Evolutionary conservation across 2,329 filamentous ascomycete species (phyloP).

Genomic region (Colletotrichum acutatum): DNA sequence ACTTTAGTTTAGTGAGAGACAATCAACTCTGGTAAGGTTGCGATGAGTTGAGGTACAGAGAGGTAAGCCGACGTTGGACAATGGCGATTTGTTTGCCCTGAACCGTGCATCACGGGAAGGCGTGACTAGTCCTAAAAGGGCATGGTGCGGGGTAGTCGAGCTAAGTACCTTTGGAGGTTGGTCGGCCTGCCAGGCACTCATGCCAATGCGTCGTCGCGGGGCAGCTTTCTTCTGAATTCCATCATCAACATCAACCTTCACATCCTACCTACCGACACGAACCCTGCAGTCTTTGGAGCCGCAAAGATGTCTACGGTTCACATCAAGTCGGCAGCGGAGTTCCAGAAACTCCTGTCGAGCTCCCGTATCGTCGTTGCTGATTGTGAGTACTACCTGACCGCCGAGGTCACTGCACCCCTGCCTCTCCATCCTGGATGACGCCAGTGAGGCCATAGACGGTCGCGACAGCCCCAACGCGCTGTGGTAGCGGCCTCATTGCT

Average conservation of each 20-base stretch:
- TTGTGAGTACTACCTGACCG: slow-evolving; percentile 70
- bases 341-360: slow-evolving; percentile 73
- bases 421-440: slow-evolving; percentile 38
- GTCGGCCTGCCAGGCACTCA: neutral
- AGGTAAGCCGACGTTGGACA: neutral
- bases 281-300: slow-evolving; percentile 35
- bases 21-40: neutral
- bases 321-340: slow-evolving; percentile 67
- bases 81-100: neutral
- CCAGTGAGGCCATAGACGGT: neutral
- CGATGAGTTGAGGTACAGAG: neutral
- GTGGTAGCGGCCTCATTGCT: neutral
- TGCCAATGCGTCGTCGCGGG: slow-evolving; percentile 16
- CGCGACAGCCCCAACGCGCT: too few species aligned
- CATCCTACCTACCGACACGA: neutral
- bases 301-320: slow-evolving; percentile 40
- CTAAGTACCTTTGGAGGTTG: slow-evolving; percentile 5
- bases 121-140: slow-evolving; percentile 22
- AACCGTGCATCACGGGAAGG: neutral
- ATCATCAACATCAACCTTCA: slow-evolving; percentile 22
- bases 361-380: slow-evolving; percentile 87
- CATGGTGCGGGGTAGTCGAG: slow-evolving; percentile 35
- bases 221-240: slow-evolving; percentile 31
- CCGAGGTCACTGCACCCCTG: slow-evolving; percentile 37
- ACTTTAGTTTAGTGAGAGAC: too few species aligned